These are phyloP conservation scores for Angophora floribunda DNA, from an alignment of 345 rosid species.

Conservation along the genomic window DNA sequence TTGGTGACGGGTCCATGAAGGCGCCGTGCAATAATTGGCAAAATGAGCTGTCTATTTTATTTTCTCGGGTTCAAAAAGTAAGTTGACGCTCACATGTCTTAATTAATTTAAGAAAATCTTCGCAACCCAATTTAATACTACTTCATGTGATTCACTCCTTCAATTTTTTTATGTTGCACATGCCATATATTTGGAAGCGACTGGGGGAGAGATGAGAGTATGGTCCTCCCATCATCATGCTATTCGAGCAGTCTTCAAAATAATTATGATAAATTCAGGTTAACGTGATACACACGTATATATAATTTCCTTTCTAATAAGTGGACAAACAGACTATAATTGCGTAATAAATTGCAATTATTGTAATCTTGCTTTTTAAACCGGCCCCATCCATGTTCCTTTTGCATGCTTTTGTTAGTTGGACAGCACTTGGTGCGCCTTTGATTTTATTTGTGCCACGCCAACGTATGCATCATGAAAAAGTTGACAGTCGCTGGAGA, in stretches of 20 bases:
- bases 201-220: neutral
- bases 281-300: neutral
- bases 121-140: neutral
- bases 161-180: neutral
- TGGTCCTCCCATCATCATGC: neutral
- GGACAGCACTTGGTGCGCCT: neutral
- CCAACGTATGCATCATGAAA: neutral
- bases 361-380: neutral
- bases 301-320: neutral
- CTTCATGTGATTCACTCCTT: neutral
- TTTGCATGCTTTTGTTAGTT: neutral
- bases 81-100: neutral
- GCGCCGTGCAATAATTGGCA: neutral
- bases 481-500: neutral
- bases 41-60: neutral
- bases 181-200: neutral
- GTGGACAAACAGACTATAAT: neutral
- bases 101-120: neutral
- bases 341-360: neutral
- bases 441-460: neutral
- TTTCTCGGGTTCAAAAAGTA: no score
- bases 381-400: neutral
- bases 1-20: neutral
- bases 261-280: neutral
- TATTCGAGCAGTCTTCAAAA: neutral